Conservation (phyloP, 108 stramenopile genomes). For the Skeletonema tropicum region DNA sequence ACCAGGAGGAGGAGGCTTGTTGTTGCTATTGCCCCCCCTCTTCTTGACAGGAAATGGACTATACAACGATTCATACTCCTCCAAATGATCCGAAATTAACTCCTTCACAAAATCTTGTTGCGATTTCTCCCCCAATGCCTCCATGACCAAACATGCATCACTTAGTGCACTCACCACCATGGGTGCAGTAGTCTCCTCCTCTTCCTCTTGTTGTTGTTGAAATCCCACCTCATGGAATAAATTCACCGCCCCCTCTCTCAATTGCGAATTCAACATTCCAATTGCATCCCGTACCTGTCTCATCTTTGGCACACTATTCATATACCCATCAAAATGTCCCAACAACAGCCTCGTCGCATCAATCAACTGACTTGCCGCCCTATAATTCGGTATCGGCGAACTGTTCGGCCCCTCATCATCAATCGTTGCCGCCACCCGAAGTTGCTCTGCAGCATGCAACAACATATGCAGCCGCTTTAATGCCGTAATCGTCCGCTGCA, state of each 20-base stretch:
- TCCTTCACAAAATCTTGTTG: constrained; percentile 74
- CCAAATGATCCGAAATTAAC: constrained; percentile 88
- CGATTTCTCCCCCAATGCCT: constrained; percentile 87
- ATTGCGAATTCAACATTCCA: constrained; percentile 55
- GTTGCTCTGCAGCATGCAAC: constrained; percentile 92
- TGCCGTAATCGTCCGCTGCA: constrained; percentile 95
- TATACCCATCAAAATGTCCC: constrained; percentile 83
- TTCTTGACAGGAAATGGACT: constrained; percentile 44
- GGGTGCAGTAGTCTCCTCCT: constrained; percentile 35
- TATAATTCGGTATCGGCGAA: constrained; percentile 75
- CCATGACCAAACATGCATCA: constrained; percentile 93
- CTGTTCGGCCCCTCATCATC: not conserved
- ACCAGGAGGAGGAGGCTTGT: not conserved
- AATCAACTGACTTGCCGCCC: constrained; percentile 88
- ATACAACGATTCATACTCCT: constrained; percentile 79
- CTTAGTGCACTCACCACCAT: constrained; percentile 68
- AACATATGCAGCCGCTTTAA: constrained; percentile 98
- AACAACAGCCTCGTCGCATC: constrained; percentile 91
- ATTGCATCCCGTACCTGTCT: constrained; percentile 66
- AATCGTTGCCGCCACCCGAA: constrained; percentile 69
- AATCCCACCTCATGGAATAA: constrained; percentile 72
- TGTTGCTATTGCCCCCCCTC: not conserved
- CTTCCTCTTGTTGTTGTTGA: constrained; percentile 35
- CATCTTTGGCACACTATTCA: constrained; percentile 67
- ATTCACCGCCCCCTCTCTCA: constrained; percentile 62